phyloP scores from a whole-genome alignment of 352 stramenopile genomes.

The Phytophthora quininea region DNA sequence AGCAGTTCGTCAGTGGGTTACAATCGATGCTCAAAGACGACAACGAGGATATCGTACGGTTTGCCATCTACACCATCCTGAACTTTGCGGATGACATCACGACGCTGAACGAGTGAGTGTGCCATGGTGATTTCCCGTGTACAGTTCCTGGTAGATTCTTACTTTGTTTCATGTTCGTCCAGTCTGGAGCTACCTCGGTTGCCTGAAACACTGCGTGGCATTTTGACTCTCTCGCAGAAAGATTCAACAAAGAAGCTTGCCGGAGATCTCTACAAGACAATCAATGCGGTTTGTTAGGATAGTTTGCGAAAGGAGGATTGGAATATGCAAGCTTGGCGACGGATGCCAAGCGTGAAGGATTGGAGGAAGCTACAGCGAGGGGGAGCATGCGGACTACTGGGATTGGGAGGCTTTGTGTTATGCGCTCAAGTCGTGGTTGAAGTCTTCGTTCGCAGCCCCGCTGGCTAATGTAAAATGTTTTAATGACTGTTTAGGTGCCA shows the following conservation, averaged over 20 bases:
- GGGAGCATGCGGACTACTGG: not conserved
- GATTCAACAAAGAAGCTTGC: slow-evolving; percentile 76
- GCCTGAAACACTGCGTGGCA: slow-evolving; percentile 62
- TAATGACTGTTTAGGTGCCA: slow-evolving; percentile 14
- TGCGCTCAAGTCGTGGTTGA: no score
- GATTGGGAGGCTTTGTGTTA: no score
- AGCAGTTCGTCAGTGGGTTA: slow-evolving; percentile 58
- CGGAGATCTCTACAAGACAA: slow-evolving; percentile 65
- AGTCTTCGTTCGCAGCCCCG: not conserved
- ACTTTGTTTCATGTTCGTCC: slow-evolving; percentile 4
- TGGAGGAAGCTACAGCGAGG: slow-evolving; percentile 15
- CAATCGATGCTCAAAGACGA: slow-evolving; percentile 71
- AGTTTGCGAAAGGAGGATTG: slow-evolving; percentile 10
- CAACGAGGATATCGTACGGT: slow-evolving; percentile 78
- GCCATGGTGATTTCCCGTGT: not conserved
- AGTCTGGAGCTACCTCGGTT: slow-evolving; percentile 65
- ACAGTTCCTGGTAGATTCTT: not conserved
- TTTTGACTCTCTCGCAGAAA: slow-evolving; percentile 66
- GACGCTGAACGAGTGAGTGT: slow-evolving; percentile 50
- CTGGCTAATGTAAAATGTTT: slow-evolving; percentile 39
- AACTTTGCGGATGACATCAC: slow-evolving; percentile 65
- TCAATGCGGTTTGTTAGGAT: slow-evolving; percentile 58
- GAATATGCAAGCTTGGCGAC: slow-evolving; percentile 13
- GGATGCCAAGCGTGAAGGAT: slow-evolving; percentile 22
- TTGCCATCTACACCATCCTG: slow-evolving; percentile 76